Evolutionary conservation across 78 protist species (phyloP).

Genomic region (Dictyostelium brefeldianum): DNA sequence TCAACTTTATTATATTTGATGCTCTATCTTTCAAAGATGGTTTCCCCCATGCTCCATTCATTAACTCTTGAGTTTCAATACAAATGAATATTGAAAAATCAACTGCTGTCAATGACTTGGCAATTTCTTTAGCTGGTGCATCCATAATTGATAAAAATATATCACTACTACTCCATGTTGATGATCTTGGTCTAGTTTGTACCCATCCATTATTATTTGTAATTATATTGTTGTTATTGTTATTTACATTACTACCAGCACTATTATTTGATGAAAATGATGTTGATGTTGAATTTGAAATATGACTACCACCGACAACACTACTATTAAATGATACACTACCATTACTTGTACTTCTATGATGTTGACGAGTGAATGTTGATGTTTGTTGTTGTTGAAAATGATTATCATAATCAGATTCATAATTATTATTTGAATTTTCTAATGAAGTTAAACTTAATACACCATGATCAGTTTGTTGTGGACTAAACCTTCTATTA

Average conservation of each 20-base stretch:
- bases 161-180: slow-evolving; percentile 64
- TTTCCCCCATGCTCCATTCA: slow-evolving; percentile 83
- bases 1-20: slow-evolving; percentile 45
- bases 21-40: slow-evolving; percentile 55
- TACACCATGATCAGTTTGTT: neutral
- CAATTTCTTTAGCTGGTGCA: slow-evolving; percentile 77
- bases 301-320: neutral
- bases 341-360: neutral
- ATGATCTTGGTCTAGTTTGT: slow-evolving; percentile 54
- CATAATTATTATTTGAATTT: neutral
- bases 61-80: slow-evolving; percentile 57
- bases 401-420: slow-evolving; percentile 1
- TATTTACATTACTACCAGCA: too few relatives aligned
- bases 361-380: neutral
- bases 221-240: neutral
- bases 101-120: slow-evolving; percentile 53
- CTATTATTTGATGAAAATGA: neutral
- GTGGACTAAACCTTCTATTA: slow-evolving; percentile 3
- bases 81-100: slow-evolving; percentile 67
- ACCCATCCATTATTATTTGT: neutral
- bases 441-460: slow-evolving; percentile 10
- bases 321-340: neutral
- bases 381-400: neutral
- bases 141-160: slow-evolving; percentile 65
- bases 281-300: neutral